These are phyloP conservation scores for Acanthamoeba triangularis DNA, from an alignment of 208 protist species.

Conservation along the genomic window DNA sequence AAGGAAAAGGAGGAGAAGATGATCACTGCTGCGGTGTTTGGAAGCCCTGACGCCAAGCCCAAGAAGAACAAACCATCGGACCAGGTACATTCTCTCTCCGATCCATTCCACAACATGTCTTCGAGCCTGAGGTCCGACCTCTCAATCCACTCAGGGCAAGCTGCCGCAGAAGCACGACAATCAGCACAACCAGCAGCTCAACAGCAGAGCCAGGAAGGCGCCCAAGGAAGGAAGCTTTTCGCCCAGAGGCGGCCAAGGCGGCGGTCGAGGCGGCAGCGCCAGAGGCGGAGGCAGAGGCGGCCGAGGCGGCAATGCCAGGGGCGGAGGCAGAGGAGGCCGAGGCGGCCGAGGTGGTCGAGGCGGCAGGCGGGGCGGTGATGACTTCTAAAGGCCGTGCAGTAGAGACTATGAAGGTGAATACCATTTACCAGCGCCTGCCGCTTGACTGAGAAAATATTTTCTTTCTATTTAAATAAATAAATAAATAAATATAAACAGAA, in stretches of 20 bases:
- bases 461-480: background rate
- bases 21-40: background rate
- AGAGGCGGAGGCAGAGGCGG: too few relatives aligned
- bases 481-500: background rate
- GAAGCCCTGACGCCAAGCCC: background rate
- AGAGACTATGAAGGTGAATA: background rate
- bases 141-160: background rate
- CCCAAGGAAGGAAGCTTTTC: background rate
- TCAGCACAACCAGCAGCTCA: slow-evolving; percentile 19
- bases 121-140: too few relatives aligned
- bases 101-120: background rate
- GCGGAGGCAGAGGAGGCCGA: too few relatives aligned
- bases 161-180: background rate
- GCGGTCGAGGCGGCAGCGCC: background rate
- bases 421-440: too few relatives aligned
- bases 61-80: slow-evolving; percentile 58
- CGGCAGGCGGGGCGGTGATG: too few relatives aligned
- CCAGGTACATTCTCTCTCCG: background rate
- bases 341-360: too few relatives aligned
- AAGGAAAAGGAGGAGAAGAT: slow-evolving; percentile 31
- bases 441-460: too few relatives aligned
- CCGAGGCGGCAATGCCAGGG: background rate
- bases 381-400: too few relatives aligned
- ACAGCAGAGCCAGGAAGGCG: slow-evolving; percentile 4
- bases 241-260: background rate